A percentile compares a stretch with the other conserved stretches of the same genome.
These are phyloP conservation scores for Leccinum ochraceum DNA, from an alignment of 768 basidiomycete genomes.

Conservation along the genomic window DNA sequence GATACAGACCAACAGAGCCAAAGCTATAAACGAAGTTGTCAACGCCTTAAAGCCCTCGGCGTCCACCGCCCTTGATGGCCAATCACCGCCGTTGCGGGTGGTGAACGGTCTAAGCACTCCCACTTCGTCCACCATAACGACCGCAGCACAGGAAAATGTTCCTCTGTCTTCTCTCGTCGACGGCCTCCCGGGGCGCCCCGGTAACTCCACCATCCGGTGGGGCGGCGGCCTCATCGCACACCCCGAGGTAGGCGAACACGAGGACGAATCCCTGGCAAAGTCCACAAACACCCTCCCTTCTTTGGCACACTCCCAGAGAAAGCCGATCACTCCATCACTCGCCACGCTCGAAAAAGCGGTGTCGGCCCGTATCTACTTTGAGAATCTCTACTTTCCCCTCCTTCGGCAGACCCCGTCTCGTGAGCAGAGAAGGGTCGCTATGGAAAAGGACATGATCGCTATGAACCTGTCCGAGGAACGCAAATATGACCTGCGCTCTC, in stretches of 20 bases:
- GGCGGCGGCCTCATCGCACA: conserved; percentile 61
- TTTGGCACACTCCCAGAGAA: conserved; percentile 42
- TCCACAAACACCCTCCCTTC: conserved; percentile 30
- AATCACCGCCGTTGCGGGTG: conserved; percentile 63
- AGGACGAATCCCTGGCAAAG: conserved; percentile 40
- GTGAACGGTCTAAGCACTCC: conserved; percentile 75
- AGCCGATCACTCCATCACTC: conserved; percentile 80
- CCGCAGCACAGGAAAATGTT: conserved; percentile 73
- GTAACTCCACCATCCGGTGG: conserved; percentile 63
- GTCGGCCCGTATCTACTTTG: conserved; percentile 91
- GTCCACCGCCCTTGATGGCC: conserved; percentile 41
- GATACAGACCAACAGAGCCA: conserved; percentile 63
- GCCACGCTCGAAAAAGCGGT: conserved; percentile 93
- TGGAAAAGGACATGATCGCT: conserved; percentile 83
- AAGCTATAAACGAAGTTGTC: conserved; percentile 76
- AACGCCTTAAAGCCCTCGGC: conserved; percentile 64
- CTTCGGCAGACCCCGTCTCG: conserved; percentile 84
- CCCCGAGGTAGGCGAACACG: conserved; percentile 63
- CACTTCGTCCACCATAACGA: conserved; percentile 72
- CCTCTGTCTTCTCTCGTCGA: conserved; percentile 41
- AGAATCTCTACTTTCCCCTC: conserved; percentile 84
- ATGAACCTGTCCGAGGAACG: conserved; percentile 71
- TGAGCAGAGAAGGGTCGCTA: conserved; percentile 79
- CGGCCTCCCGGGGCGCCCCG: conserved; percentile 55
- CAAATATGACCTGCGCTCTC: conserved; percentile 68